Base-by-base conservation (phyloP, 2,329 filamentous ascomycete species). In the Penicillium sp. region DNA sequence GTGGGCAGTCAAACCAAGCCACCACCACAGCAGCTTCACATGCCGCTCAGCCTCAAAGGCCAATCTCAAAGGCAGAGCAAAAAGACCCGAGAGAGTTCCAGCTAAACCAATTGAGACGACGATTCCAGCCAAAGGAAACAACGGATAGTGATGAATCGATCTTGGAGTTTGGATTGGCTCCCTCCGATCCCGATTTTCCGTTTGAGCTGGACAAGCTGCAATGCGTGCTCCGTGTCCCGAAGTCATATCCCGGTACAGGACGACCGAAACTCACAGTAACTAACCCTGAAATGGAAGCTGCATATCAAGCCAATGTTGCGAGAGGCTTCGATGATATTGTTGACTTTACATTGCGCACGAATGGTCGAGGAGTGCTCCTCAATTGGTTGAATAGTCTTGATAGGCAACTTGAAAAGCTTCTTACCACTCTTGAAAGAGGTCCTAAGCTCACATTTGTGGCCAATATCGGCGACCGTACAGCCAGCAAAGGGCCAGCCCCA, bases 121-220 rank as follows among this genome's bases (percentile, higher is more conserved):
- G 90, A 33, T 93, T 86, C 72, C 75, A 74, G 53, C 82, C 83
- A 13, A 71, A 75, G 48, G 80, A 84, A 61, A 71, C 70, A 45
- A 69, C 73, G 31, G 71, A 74, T 59, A 67, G 82, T 58, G 80
- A 83, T 48, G 79, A 79, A 3, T 85, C 84, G 0, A 80, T 83
- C 16, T 73, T 93, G 39, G 75, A 79, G 10, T 90, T 93, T 72
- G 84, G 80, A 51, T 75, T 95, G 59, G 76, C 75, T 13, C 90
- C 90, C 5, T 91, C 90, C 6, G 90, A 95, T 69, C 90, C 90
- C 0, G 90, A 95, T 68, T 93, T 95, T 66, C 89, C 90, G 1
- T 93, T 90, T 72, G 89, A 92, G 59, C 78, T 93, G 68, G 82
- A 86, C 26, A 78, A 82, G 35, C 78, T 95, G 31, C 81, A 89